Conservation (phyloP, 1,139 yeast species). For the Yamadazyma sp. region DNA sequence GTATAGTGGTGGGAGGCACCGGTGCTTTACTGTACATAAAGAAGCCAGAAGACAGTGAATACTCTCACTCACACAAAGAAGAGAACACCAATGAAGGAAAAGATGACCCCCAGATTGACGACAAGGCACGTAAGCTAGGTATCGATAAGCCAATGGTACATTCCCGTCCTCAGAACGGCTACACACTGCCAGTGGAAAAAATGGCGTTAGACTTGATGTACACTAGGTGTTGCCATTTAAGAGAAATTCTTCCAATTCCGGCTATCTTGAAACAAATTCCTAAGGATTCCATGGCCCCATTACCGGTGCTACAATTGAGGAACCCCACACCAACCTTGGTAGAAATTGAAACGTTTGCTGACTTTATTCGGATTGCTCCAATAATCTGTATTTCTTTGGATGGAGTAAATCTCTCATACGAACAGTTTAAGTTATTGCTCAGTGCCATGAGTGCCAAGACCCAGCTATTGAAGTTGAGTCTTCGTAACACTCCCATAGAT, state of each 20-base stretch:
- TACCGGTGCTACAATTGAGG: conserved; percentile 61
- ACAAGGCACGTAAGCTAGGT: conserved; percentile 38
- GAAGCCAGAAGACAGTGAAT: conserved; percentile 20
- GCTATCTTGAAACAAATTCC: conserved; percentile 76
- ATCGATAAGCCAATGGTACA: conserved; percentile 53
- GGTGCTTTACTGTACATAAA: conserved; percentile 53
- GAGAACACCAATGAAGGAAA: conserved; percentile 20
- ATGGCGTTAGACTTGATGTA: conserved; percentile 64
- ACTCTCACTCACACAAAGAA: conserved; percentile 11
- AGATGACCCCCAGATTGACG: conserved; percentile 27
- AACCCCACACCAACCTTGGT: conserved; percentile 75
- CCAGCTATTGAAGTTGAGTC: conserved; percentile 63
- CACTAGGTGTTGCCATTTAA: conserved; percentile 72
- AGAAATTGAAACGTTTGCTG: conserved; percentile 73
- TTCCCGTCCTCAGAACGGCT: conserved; percentile 22
- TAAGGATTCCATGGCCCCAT: conserved; percentile 65
- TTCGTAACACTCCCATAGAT: conserved; percentile 70
- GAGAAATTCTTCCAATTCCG: conserved; percentile 75
- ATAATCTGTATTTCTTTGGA: conserved; percentile 66
- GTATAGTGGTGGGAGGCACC: conserved; percentile 78
- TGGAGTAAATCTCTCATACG: conserved; percentile 62
- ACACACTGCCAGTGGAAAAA: conserved; percentile 38
- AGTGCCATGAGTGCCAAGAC: conserved; percentile 61
- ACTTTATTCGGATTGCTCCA: conserved; percentile 73
- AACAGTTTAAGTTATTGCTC: conserved; percentile 62